These are phyloP conservation scores for Suhomyces bokatorum DNA, from an alignment of 1,139 yeast genomes.

Conservation along the genomic window DNA sequence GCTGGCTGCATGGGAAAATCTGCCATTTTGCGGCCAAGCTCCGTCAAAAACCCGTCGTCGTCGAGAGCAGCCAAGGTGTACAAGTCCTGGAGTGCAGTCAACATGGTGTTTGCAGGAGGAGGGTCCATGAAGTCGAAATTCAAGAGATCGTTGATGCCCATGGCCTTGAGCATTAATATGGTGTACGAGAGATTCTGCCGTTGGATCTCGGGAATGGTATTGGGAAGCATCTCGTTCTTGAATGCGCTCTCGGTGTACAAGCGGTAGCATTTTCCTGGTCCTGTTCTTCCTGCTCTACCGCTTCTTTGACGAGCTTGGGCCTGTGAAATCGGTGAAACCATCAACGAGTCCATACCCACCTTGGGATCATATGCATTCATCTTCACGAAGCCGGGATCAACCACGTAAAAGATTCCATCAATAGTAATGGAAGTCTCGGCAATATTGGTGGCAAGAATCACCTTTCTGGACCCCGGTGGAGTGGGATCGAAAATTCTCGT, in stretches of 20 bases:
- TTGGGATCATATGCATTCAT: conserved; percentile 74
- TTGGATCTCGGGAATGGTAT: conserved; percentile 89
- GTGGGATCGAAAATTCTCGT: conserved; percentile 72
- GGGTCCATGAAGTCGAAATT: conserved; percentile 93
- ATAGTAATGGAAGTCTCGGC: conserved; percentile 69
- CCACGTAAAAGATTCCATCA: conserved; percentile 74
- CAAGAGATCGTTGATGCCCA: conserved; percentile 84
- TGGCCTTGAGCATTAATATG: conserved; percentile 85
- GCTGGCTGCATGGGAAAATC: conserved; percentile 96
- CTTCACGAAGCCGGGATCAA: conserved; percentile 82
- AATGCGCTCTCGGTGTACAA: conserved; percentile 71
- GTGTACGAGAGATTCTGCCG: conserved; percentile 86
- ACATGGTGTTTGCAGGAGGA: conserved; percentile 75
- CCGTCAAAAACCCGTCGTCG: conserved; percentile 72
- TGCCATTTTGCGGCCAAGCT: conserved; percentile 80
- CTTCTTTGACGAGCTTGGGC: conserved; percentile 84
- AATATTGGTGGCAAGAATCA: conserved; percentile 75
- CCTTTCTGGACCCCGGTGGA: conserved; percentile 69
- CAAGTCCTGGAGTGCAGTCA: conserved; percentile 80
- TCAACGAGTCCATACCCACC: conserved; percentile 74
- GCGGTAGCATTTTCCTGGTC: conserved; percentile 79
- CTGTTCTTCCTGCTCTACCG: conserved; percentile 87
- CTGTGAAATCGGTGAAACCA: conserved; percentile 73
- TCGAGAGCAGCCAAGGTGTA: conserved; percentile 83
- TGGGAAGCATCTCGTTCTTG: conserved; percentile 76